Conservation (phyloP, 2,329 filamentous ascomycete genomes). For the Lizonia empirigonia region DNA sequence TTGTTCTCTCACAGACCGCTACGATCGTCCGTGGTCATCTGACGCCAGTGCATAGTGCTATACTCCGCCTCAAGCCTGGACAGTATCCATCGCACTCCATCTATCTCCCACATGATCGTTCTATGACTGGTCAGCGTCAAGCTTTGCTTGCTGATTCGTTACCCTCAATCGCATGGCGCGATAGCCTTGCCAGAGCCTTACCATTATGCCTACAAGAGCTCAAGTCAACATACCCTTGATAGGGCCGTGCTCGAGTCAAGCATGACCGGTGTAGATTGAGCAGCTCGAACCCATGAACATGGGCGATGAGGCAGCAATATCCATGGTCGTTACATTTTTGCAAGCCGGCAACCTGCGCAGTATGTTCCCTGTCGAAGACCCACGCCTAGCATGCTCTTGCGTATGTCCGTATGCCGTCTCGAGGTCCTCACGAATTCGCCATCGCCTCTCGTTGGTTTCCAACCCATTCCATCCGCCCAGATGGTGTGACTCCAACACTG, state of each 20-base stretch:
- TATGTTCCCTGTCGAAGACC: background rate
- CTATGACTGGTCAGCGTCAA: constrained; percentile 13
- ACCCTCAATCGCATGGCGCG: constrained; percentile 19
- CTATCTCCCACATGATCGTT: constrained; percentile 34
- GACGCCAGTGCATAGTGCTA: constrained; percentile 32
- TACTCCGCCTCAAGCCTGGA: constrained; percentile 26
- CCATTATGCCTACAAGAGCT: constrained; percentile 25
- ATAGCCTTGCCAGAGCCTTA: constrained; percentile 33
- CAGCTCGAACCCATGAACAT: background rate
- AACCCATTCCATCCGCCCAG: background rate
- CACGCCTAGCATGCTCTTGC: background rate
- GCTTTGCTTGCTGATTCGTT: constrained; percentile 32
- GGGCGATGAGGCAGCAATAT: background rate
- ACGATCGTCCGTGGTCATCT: constrained; percentile 35
- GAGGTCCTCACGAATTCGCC: background rate
- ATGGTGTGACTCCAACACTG: constrained; percentile 1
- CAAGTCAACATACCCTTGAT: constrained; percentile 11
- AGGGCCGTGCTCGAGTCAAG: background rate
- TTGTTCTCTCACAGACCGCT: background rate
- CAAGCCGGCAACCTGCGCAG: background rate
- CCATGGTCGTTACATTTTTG: background rate
- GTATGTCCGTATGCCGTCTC: constrained; percentile 1
- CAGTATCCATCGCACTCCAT: constrained; percentile 21
- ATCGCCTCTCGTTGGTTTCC: background rate
- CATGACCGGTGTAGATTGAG: background rate